A percentile compares a stretch with the other conserved stretches of the same genome.
Conservation (phyloP, 352 stramenopile species). For the Thraustotheca clavata region DNA sequence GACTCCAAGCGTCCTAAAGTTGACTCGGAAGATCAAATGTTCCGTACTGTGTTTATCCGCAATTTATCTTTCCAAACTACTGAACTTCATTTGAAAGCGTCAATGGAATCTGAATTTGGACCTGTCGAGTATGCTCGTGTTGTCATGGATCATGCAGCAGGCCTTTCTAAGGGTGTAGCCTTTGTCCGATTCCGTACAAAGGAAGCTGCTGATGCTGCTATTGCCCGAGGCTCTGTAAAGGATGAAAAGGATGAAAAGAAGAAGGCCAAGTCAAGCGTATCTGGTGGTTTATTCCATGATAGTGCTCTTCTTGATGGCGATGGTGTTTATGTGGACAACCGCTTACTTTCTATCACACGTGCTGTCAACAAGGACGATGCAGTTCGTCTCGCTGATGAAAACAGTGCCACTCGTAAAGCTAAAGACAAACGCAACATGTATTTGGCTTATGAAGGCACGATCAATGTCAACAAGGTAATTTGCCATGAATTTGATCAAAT, state of each 20-base stretch:
- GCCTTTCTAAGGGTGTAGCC: conserved; percentile 71
- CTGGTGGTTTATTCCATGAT: conserved; percentile 10
- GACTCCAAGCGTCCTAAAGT: conserved; percentile 27
- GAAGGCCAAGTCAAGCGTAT: conserved; percentile 20
- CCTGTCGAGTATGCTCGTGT: conserved; percentile 71
- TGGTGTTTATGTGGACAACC: conserved; percentile 60
- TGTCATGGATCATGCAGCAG: conserved; percentile 70
- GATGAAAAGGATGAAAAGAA: conserved; percentile 24
- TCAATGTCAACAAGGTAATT: conserved; percentile 83
- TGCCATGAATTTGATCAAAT: neutral
- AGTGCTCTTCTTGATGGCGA: conserved; percentile 54
- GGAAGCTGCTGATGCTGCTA: conserved; percentile 41
- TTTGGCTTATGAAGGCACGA: conserved; percentile 90
- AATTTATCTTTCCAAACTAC: conserved; percentile 81
- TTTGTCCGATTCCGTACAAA: conserved; percentile 71
- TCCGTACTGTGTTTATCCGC: conserved; percentile 77
- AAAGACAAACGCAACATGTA: conserved; percentile 95
- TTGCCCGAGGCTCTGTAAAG: conserved; percentile 35
- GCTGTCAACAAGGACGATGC: conserved; percentile 66
- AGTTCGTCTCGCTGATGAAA: conserved; percentile 44
- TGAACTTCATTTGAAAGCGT: conserved; percentile 56
- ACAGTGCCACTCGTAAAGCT: conserved; percentile 42
- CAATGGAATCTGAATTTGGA: conserved; percentile 59
- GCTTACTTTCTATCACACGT: conserved; percentile 63
- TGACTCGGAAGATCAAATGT: conserved; percentile 64